Conservation (phyloP, 192 early-diverging fungal genomes). For the Entrophospora sp. region DNA sequence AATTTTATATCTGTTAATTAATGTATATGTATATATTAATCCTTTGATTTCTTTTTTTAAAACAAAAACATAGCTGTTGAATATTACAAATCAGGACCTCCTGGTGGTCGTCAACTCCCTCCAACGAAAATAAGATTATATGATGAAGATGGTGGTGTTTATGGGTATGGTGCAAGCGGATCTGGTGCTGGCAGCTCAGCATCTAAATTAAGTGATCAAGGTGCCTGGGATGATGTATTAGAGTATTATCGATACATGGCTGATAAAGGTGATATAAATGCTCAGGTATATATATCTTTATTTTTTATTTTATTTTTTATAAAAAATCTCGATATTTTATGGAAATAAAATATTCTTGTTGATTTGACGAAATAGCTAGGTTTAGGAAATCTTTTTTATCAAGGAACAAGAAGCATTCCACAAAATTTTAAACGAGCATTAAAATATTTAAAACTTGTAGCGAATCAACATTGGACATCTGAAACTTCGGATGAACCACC, state of each 20-base stretch:
- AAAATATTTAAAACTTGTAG: conserved; percentile 48
- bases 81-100: conserved; percentile 66
- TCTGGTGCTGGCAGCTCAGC: conserved; percentile 14
- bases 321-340: too few species aligned
- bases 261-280: conserved; percentile 46
- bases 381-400: conserved; percentile 77
- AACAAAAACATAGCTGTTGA: conserved; percentile 43
- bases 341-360: neutral
- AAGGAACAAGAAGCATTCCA: conserved; percentile 46
- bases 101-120: conserved; percentile 68
- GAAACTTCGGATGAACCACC: conserved; percentile 12
- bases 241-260: conserved; percentile 66
- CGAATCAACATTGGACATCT: conserved; percentile 22
- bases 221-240: conserved; percentile 63
- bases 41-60: neutral
- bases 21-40: too few species aligned
- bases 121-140: conserved; percentile 57
- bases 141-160: conserved; percentile 75
- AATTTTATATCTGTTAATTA: too few species aligned
- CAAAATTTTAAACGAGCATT: conserved; percentile 55
- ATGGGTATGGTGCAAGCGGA: conserved; percentile 71
- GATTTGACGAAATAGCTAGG: conserved; percentile 36
- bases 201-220: conserved; percentile 36
- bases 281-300: conserved; percentile 42
- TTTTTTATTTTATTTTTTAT: too few species aligned